A percentile compares a stretch with the other conserved stretches of the same genome.
These are phyloP conservation scores for Paramecium bursaria DNA, from an alignment of 73 alveolate species.

Conservation along the genomic window DNA sequence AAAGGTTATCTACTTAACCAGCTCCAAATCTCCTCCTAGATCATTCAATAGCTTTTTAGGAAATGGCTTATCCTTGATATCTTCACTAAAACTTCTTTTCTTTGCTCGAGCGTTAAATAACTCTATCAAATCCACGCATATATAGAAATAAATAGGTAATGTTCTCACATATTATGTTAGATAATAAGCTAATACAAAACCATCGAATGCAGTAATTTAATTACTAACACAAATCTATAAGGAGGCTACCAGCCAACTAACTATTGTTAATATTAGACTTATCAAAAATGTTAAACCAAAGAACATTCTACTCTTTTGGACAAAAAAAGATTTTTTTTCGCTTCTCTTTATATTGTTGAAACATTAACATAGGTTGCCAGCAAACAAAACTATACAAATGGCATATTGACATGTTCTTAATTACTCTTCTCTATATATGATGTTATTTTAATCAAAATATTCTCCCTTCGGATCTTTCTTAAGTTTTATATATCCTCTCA, in stretches of 20 bases:
- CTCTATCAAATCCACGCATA: constrained; percentile 37
- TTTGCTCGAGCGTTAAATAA: constrained; percentile 14
- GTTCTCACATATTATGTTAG: constrained; percentile 21
- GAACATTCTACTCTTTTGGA: constrained; percentile 53
- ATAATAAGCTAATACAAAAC: neutral
- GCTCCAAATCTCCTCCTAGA: constrained; percentile 3
- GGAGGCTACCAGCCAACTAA: constrained; percentile 43
- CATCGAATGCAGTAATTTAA: neutral
- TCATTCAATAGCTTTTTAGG: neutral
- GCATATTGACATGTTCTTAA: constrained; percentile 54
- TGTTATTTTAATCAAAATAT: constrained; percentile 11
- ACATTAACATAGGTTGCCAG: constrained; percentile 55
- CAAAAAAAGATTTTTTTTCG: constrained; percentile 41
- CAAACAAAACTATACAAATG: constrained; percentile 45
- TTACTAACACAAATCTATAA: neutral
- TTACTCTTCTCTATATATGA: constrained; percentile 58
- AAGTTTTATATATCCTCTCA: constrained; percentile 61
- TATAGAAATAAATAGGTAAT: constrained; percentile 39
- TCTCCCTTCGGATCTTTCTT: constrained; percentile 71
- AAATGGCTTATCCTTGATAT: neutral
- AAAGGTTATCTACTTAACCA: neutral
- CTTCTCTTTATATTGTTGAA: constrained; percentile 28
- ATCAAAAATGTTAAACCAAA: constrained; percentile 22
- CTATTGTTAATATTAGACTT: neutral
- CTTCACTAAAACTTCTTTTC: neutral